Percentiles rank a stretch among this genome's conserved stretches.
Evolutionary conservation across 1,139 yeast species (phyloP).

Genomic region (Pichia sp.): DNA sequence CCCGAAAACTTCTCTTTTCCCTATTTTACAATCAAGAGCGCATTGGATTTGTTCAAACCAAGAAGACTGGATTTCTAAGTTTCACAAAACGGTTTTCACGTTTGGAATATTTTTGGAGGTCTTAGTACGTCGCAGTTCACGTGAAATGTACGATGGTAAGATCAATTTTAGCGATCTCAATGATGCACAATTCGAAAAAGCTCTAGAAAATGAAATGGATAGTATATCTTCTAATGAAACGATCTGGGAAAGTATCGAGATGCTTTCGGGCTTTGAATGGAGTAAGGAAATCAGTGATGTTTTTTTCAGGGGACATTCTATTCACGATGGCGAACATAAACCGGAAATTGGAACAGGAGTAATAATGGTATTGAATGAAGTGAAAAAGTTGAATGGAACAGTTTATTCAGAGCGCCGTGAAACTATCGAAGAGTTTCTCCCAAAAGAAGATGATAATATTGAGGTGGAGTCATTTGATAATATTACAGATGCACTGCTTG

Average conservation of each 20-base stretch:
- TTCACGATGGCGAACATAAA: background rate
- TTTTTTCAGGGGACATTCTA: background rate
- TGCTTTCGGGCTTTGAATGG: constrained; percentile 17
- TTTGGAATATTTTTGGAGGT: constrained; percentile 20
- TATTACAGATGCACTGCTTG: constrained; percentile 17
- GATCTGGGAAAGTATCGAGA: constrained; percentile 15
- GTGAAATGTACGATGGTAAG: background rate
- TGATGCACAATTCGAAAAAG: background rate
- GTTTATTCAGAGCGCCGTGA: background rate
- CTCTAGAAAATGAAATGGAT: constrained; percentile 6
- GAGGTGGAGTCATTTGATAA: constrained; percentile 5
- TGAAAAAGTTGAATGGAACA: constrained; percentile 6
- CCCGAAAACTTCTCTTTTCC: background rate
- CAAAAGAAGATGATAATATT: background rate
- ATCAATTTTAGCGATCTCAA: constrained; percentile 1
- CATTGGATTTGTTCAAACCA: constrained; percentile 14
- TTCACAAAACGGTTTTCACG: constrained; percentile 14
- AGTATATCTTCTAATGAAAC: constrained; percentile 4
- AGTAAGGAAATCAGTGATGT: constrained; percentile 1
- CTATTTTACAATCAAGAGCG: constrained; percentile 8
- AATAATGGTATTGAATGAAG: constrained; percentile 7
- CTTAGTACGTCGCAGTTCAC: constrained; percentile 13
- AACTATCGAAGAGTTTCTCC: background rate
- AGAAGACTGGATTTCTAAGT: constrained; percentile 17
- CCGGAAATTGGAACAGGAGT: constrained; percentile 10